Percentiles rank a stretch among this genome's conserved stretches.
Conservation (phyloP, 75 land plant species). For the Larix kaempferi region DNA sequence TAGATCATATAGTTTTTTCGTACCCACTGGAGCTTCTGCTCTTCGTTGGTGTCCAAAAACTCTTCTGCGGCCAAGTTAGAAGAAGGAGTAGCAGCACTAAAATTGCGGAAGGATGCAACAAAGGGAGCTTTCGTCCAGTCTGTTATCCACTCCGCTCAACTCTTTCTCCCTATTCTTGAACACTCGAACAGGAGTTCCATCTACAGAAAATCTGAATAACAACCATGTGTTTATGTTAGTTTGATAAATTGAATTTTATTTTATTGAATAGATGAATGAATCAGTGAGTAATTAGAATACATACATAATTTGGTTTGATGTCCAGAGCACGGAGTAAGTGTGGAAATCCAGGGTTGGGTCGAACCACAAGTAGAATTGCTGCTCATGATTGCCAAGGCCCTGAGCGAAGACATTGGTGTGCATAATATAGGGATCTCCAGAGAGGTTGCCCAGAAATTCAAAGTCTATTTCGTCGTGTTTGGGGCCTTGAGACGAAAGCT, state of each 20-base stretch:
- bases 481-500: constrained; percentile 18
- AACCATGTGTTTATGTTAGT: neutral
- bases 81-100: no score
- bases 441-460: constrained; percentile 55
- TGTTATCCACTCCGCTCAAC: constrained; percentile 20
- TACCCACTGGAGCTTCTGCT: no score
- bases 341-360: constrained; percentile 63
- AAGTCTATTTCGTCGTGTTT: constrained; percentile 29
- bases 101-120: no score
- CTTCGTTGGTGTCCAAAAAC: no score
- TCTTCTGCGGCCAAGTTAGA: no score
- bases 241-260: no score
- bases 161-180: constrained; percentile 23
- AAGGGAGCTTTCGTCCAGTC: no score
- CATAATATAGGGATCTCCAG: constrained; percentile 56
- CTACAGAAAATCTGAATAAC: constrained; percentile 40
- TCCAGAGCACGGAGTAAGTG: constrained; percentile 46
- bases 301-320: constrained; percentile 24
- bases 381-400: constrained; percentile 65
- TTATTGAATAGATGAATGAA: no score
- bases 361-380: constrained; percentile 75
- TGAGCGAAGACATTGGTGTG: constrained; percentile 76
- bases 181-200: constrained; percentile 38
- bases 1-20: no score
- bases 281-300: neutral